These are phyloP conservation scores for Groenewaldozyma auringiensis DNA, from an alignment of 1,139 yeast genomes.

Conservation along the genomic window DNA sequence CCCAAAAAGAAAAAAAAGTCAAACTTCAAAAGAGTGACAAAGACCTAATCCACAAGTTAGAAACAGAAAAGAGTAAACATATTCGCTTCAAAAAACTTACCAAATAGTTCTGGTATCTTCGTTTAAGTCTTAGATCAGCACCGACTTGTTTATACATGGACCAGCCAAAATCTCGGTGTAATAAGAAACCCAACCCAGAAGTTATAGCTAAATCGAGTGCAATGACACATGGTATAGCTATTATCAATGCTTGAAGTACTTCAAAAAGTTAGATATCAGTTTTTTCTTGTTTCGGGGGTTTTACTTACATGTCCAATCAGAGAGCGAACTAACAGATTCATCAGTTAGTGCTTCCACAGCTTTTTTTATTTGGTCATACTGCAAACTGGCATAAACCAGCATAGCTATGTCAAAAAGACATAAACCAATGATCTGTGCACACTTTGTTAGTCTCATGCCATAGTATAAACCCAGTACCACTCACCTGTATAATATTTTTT, in stretches of 20 bases:
- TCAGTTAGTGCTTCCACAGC: slow-evolving; percentile 25
- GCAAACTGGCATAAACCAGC: slow-evolving; percentile 46
- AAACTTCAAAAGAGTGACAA: slow-evolving; percentile 36
- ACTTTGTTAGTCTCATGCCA: not conserved
- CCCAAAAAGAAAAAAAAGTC: slow-evolving; percentile 48
- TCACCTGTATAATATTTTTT: slow-evolving; percentile 36
- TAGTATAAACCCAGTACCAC: too few relatives aligned
- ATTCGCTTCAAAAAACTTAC: slow-evolving; percentile 8
- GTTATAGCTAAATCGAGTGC: slow-evolving; percentile 37
- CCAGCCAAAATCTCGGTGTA: slow-evolving; percentile 44
- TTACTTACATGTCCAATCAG: slow-evolving; percentile 21
- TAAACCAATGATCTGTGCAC: slow-evolving; percentile 37
- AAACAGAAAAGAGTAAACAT: not conserved
- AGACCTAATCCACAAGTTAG: slow-evolving; percentile 27
- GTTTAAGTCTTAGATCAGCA: slow-evolving; percentile 39
- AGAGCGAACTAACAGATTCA: slow-evolving; percentile 30
- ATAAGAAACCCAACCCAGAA: slow-evolving; percentile 31
- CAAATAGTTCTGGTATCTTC: slow-evolving; percentile 39
- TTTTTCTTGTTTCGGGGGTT: not conserved
- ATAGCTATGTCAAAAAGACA: slow-evolving; percentile 42
- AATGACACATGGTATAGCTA: slow-evolving; percentile 42
- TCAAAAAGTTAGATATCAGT: not conserved
- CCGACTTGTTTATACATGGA: slow-evolving; percentile 45
- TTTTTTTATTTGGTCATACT: slow-evolving; percentile 38
- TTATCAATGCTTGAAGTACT: slow-evolving; percentile 33